Evolutionary conservation across 1,284 basidiomycete genomes (phyloP), one percentile per base, ranked within the genome.

Genomic region (Sporisorium reilianum): DNA sequence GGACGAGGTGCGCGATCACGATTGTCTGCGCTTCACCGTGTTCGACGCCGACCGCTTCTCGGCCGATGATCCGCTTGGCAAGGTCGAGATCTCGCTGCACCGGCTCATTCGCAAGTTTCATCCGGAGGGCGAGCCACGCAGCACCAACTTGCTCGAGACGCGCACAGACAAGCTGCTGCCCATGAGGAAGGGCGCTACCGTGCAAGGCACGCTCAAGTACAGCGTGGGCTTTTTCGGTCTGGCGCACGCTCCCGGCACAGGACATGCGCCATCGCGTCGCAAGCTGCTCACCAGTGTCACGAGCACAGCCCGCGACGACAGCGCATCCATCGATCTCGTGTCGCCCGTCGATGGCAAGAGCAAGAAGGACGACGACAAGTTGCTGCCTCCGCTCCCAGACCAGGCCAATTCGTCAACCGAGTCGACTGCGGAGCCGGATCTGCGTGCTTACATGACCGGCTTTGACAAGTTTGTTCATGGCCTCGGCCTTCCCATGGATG

Each of bases 21-120:
- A 83, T 30, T 64, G 65, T 12, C 46, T 83, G 45, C 64, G 81
- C 20, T 53, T 83, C 46, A 75, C 71, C 5, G 75, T 81, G 25
- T 80, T 77, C 42, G 80, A 81, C 50, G 80, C 81, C 26, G 81
- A 83, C 34, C 78, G 81, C 23, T 83, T 83, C 69, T 79, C 76
- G n/a, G 75, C 75, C 5, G 81, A 83, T 42, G 81, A 83, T 45
- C 76, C 78, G n/a, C 68, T 82, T 0, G 81, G 81, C 51, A 78
- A 80, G 59, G 51, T 82, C 26, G 80, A 81, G 30, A 65, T 82
- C 40, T 70, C 70, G 3, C 54, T 82, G 44, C 75, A 73, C 45
- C 55, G 64, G 0, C 77, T 82, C 30, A 78, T 81, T 30, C 68
- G 64, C 46, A 66, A 69, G 22, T 67, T 64, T 41, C 44, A 51